Percentiles rank a stretch among this genome's conserved stretches.
These are phyloP conservation scores for Penicillium digitatum DNA, from an alignment of 2,329 filamentous ascomycete genomes.

Conservation along the genomic window DNA sequence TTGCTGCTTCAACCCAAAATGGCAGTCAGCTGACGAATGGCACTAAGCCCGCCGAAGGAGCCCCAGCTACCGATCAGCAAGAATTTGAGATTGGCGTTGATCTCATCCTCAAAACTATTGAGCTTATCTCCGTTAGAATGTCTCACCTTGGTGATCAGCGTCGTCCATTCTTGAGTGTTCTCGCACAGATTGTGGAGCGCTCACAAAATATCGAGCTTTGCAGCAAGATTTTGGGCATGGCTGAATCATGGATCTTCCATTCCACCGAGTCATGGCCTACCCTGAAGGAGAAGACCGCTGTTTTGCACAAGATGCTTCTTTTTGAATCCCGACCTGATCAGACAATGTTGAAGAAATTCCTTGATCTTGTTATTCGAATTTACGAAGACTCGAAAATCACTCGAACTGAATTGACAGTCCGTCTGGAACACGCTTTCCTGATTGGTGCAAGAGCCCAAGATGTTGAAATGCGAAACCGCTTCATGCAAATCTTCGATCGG, in stretches of 20 bases:
- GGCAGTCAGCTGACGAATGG: conserved; percentile 36
- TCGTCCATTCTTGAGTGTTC: conserved; percentile 87
- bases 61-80: conserved; percentile 57
- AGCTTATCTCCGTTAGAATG: conserved; percentile 88
- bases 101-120: conserved; percentile 90
- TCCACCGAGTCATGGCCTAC: conserved; percentile 94
- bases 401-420: conserved; percentile 88
- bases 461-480: conserved; percentile 93
- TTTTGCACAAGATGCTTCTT: conserved; percentile 97
- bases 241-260: conserved; percentile 93
- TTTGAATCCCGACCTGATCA: conserved; percentile 83
- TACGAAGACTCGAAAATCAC: conserved; percentile 98
- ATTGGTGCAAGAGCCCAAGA: conserved; percentile 91
- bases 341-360: conserved; percentile 83
- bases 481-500: conserved; percentile 93
- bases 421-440: conserved; percentile 96
- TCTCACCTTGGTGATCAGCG: conserved; percentile 86
- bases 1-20: conserved; percentile 62
- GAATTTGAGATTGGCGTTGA: conserved; percentile 86
- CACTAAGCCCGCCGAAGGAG: conserved; percentile 40
- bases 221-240: conserved; percentile 88
- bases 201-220: conserved; percentile 83
- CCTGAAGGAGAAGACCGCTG: conserved; percentile 96
- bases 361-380: conserved; percentile 93
- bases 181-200: conserved; percentile 92